Evolutionary conservation across 208 protist genomes (phyloP).

Genomic region (Histomonas meleagridis): DNA sequence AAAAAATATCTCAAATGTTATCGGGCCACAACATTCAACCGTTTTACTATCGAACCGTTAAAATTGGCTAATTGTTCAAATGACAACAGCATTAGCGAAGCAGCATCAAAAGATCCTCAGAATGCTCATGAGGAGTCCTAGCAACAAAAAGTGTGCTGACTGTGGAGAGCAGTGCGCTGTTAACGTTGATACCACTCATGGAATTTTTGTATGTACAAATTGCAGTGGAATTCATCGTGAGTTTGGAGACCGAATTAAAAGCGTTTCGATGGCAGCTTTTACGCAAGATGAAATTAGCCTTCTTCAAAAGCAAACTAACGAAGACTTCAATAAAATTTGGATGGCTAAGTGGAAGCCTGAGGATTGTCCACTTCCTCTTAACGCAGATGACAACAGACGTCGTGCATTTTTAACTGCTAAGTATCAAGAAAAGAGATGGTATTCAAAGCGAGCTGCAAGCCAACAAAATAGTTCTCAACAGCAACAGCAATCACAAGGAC

Average conservation of each 20-base stretch:
- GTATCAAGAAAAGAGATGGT: neutral
- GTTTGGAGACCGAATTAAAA: neutral
- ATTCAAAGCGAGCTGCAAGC: neutral
- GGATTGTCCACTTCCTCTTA: neutral
- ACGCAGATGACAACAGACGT: neutral
- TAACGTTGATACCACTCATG: slow-evolving; percentile 1
- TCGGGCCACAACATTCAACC: no score
- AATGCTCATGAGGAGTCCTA: neutral
- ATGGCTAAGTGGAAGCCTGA: neutral
- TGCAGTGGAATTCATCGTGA: neutral
- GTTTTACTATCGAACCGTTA: no score
- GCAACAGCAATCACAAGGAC: neutral
- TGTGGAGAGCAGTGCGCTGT: neutral
- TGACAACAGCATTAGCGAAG: neutral
- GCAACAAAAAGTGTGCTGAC: slow-evolving; percentile 15
- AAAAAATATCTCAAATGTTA: no score
- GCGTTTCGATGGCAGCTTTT: neutral
- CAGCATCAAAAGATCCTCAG: neutral
- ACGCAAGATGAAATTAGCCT: neutral
- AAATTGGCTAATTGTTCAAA: no score
- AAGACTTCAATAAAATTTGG: slow-evolving; percentile 35
- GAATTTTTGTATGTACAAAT: slow-evolving; percentile 6
- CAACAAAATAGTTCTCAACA: neutral
- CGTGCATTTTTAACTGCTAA: neutral
- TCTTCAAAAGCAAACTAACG: neutral